These are phyloP conservation scores for Leccinum barrowsii DNA, from an alignment of 768 basidiomycete species.

Conservation along the genomic window DNA sequence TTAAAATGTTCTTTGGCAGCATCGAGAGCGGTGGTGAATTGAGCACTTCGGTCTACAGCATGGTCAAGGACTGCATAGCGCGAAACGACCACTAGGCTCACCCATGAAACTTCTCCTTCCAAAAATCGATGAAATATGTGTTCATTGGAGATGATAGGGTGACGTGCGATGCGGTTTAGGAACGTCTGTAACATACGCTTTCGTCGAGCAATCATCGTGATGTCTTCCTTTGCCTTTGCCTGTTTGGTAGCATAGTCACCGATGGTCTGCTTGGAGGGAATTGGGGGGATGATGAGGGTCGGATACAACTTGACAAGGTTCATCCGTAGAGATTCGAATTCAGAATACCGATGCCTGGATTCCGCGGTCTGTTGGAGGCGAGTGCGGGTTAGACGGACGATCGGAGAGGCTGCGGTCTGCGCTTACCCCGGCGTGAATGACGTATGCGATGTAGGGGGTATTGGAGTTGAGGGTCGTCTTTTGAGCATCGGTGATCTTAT, in stretches of 20 bases:
- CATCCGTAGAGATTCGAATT: constrained; percentile 90
- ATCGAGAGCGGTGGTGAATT: constrained; percentile 89
- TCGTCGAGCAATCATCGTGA: constrained; percentile 82
- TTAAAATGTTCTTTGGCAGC: constrained; percentile 92
- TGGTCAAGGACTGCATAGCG: constrained; percentile 4
- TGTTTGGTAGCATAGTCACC: constrained; percentile 98
- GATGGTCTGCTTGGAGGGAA: constrained; percentile 93
- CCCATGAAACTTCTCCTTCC: constrained; percentile 96
- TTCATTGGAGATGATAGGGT: constrained; percentile 95
- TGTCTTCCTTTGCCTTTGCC: constrained; percentile 94
- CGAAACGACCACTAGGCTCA: constrained; percentile 33
- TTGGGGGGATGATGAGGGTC: constrained; percentile 94
- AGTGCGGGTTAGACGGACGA: constrained; percentile 8
- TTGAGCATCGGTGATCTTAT: constrained; percentile 89
- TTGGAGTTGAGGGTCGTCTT: constrained; percentile 90
- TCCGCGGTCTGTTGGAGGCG: constrained; percentile 59
- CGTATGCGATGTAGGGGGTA: constrained; percentile 91
- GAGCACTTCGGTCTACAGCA: constrained; percentile 75
- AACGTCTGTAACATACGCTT: constrained; percentile 96
- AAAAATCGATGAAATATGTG: constrained; percentile 96
- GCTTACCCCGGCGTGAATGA: constrained; percentile 83
- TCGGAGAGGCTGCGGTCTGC: not conserved
- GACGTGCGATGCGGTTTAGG: constrained; percentile 81
- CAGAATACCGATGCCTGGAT: constrained; percentile 90
- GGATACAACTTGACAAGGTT: constrained; percentile 88